Base-by-base conservation (phyloP, 148 eudicot genomes). In the Spergularia marina region DNA sequence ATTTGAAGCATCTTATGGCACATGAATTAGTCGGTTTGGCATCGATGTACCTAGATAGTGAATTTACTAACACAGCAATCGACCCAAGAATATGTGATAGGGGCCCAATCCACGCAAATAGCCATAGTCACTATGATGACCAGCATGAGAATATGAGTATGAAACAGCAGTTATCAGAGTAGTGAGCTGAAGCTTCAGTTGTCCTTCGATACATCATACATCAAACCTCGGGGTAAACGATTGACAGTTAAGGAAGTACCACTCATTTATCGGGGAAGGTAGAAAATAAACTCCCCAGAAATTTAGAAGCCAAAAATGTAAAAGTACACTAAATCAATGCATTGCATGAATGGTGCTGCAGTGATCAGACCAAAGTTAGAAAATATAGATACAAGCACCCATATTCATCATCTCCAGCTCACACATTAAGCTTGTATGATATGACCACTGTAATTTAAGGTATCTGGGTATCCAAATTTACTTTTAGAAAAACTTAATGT, bases 241-340 rank as follows among this genome's bases (percentile, higher is more conserved):
- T 56, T 72, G 74, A 76, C 62, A 54, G 88, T 86, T 74, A 88
- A 88, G 89, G 86, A 86, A 68, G 47, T 53, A 59, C 58, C 53
- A 77, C 36, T 56, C 70, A 61, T 16, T 53, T 18, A 20, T 54
- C 16, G 10, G 51, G 55, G 65, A 80, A 41, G 12, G 52, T 7
- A 74, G 55, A 49, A 41, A 49, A 14, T 54, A 53, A 23, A 41
- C 41, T 66, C 25, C 20, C 11, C 40, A 18, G 54, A 12, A 66
- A 59, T 18, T 16, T 64, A 40, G 55, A 62, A 51, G 62, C 17
- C 21, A 72, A n/a, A 54, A 20, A 23, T 11, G 53, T 18, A 16
- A 21, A 20, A 14, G 7, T 59, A 18, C 56, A 39, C 39, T 34
- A 54, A 64, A 74, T 47, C 57, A 75, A 15, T 44, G 34, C 64